phyloP scores from a whole-genome alignment of 148 eudicot species.

The Spergularia marina region DNA sequence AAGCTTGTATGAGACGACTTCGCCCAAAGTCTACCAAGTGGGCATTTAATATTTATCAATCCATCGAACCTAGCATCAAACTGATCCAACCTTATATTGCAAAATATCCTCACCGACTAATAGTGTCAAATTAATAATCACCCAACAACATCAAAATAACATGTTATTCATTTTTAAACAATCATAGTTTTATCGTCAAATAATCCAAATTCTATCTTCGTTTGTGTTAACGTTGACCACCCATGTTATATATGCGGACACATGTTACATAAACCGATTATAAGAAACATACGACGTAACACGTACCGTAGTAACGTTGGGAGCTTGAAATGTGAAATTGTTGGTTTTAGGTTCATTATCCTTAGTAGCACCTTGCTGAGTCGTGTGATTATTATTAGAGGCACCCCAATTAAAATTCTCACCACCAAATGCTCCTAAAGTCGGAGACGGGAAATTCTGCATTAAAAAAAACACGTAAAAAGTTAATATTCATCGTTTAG shows the following conservation, averaged over 20 bases:
- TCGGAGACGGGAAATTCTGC: constrained; percentile 65
- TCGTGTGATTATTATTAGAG: constrained; percentile 22
- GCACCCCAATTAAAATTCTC: constrained; percentile 32
- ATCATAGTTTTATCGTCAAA: neutral
- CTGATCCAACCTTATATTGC: neutral
- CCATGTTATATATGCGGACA: no score
- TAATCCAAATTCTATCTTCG: no score
- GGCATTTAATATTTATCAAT: constrained; percentile 6
- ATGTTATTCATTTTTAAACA: neutral
- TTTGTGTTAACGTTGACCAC: no score
- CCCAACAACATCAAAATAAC: neutral
- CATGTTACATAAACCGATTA: no score
- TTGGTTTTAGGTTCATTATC: constrained; percentile 27
- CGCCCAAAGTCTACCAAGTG: constrained; percentile 20
- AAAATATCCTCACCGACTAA: neutral
- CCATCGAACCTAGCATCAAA: neutral
- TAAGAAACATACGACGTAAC: neutral
- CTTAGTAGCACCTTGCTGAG: constrained; percentile 20
- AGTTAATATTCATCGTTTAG: neutral
- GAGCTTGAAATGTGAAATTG: constrained; percentile 61
- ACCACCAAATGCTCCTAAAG: constrained; percentile 54
- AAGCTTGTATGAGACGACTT: neutral
- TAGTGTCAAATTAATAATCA: neutral
- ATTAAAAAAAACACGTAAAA: neutral
- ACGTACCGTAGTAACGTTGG: constrained; percentile 36